Conservation (phyloP, 495 filamentous ascomycete genomes). For the Copromyces sp. region DNA sequence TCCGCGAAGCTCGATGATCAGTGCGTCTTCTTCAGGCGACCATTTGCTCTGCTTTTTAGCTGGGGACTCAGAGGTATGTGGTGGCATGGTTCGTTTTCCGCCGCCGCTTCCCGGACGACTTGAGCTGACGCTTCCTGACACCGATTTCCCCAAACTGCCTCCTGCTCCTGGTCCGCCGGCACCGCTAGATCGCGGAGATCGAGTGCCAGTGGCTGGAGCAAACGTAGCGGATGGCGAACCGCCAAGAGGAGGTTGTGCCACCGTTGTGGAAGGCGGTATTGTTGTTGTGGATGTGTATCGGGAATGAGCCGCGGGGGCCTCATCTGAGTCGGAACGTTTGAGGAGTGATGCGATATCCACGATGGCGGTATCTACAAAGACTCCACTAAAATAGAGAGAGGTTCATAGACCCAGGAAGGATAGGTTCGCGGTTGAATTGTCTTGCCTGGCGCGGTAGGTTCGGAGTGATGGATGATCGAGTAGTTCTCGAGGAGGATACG, state of each 20-base stretch:
- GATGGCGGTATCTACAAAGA: constrained; percentile 47
- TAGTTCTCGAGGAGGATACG: neutral
- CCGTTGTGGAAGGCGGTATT: constrained; percentile 32
- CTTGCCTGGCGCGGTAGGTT: neutral
- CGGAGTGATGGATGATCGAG: neutral
- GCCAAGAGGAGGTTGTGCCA: constrained; percentile 15
- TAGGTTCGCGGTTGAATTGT: constrained; percentile 5
- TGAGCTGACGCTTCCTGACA: neutral
- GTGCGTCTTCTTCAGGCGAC: constrained; percentile 79
- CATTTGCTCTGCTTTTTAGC: constrained; percentile 96
- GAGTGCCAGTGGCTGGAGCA: constrained; percentile 13
- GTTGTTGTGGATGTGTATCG: constrained; percentile 43
- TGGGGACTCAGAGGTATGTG: constrained; percentile 58
- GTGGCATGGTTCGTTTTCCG: constrained; percentile 37
- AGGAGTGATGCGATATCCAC: constrained; percentile 85
- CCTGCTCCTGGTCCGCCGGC: constrained; percentile 2
- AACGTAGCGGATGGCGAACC: constrained; percentile 11
- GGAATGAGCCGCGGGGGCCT: constrained; percentile 48
- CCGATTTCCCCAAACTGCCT: constrained; percentile 3
- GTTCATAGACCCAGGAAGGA: constrained; percentile 20
- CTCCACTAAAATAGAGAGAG: constrained; percentile 17
- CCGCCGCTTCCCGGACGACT: constrained; percentile 11
- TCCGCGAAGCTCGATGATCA: constrained; percentile 82
- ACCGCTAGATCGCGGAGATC: constrained; percentile 12
- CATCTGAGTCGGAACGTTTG: constrained; percentile 72